Base-by-base conservation (phyloP, 352 stramenopile genomes). In the Blastocystis sp. region DNA sequence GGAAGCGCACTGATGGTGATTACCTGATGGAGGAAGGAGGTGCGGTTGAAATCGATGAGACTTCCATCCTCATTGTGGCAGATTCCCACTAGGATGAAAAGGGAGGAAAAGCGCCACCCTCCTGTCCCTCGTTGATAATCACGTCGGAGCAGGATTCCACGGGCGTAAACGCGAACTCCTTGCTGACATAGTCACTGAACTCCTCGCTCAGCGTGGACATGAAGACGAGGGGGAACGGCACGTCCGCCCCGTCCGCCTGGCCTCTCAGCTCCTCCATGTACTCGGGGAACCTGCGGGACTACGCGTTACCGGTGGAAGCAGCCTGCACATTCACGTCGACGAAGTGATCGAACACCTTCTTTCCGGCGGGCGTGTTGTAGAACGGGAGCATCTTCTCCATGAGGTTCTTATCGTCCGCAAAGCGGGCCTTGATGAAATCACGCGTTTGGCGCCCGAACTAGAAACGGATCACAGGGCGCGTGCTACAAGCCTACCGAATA, bases 381-480 rank as follows among this genome's bases (percentile, higher is more conserved):
- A 76, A 88, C 34, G 78, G 78, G n/a, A 88, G 59, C n/a, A 88
- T 34, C 48, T 79, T 88, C 21, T 88, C n/a, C 19, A 59, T 88
- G 34, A 88, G 57, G 54, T 76, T 88, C 17, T 42, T 42, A 62
- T 88, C 78, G 11, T 76, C 64, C 1, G 62, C 45, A 61, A 79
- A 88, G 19, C 57, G 78, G 9, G 38, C n/a, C 48, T 60, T 17
- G 14, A 79, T 61, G 24, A 78, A 11, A 17, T 64, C 63, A 34
- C 76, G 42, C 7, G 64, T 79, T n/a, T 78, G 11, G 24, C 14
- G 10, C 40, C 64, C 64, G 21, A 88, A 88, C 68, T 88, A 62
- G 61, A 65, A 17, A 61, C 54, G 60, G 34, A 54, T 10, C 38
- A 60, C 17, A 59, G 48, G 6, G 6, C 6, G 17, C 4, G 17